phyloP scores from a whole-genome alignment of 192 early-diverging fungal species.

The Lunasporangiospora selenospora region DNA sequence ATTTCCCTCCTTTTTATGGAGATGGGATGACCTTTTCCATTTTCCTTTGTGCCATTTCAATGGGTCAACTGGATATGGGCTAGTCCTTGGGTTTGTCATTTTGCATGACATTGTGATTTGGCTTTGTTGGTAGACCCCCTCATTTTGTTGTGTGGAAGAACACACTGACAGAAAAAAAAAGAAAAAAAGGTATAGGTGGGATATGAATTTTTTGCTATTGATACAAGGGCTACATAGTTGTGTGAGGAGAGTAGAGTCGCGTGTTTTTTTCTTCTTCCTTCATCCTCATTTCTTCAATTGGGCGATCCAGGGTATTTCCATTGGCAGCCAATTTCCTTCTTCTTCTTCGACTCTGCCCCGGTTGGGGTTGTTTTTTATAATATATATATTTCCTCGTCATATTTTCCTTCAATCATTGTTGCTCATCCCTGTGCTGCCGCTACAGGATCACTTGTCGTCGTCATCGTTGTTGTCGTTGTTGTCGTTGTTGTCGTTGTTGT shows the following conservation, averaged over 20 bases:
- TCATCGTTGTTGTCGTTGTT: not conserved
- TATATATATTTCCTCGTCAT: too few relatives aligned
- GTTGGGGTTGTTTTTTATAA: not conserved
- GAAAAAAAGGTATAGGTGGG: not conserved
- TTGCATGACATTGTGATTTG: too few relatives aligned
- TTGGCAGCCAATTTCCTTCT: not conserved
- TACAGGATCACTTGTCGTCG: too few relatives aligned
- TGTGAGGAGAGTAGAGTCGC: too few relatives aligned
- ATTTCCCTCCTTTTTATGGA: too few relatives aligned
- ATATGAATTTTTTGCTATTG: not conserved
- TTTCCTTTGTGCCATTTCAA: not conserved
- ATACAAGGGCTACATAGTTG: too few relatives aligned
- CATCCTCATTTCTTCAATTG: not conserved
- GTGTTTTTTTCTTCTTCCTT: slow-evolving; percentile 4
- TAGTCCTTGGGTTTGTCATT: too few relatives aligned
- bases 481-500: not conserved
- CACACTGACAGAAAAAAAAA: slow-evolving; percentile 3
- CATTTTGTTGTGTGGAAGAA: too few relatives aligned
- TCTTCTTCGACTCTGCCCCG: not conserved
- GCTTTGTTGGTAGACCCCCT: too few relatives aligned
- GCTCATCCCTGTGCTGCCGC: too few relatives aligned
- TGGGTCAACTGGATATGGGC: too few relatives aligned
- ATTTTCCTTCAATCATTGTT: too few relatives aligned
- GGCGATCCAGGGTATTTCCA: not conserved
- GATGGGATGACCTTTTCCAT: not conserved